phyloP scores from a whole-genome alignment of 805 yeast species.

The Cyberlindnera japonica region DNA sequence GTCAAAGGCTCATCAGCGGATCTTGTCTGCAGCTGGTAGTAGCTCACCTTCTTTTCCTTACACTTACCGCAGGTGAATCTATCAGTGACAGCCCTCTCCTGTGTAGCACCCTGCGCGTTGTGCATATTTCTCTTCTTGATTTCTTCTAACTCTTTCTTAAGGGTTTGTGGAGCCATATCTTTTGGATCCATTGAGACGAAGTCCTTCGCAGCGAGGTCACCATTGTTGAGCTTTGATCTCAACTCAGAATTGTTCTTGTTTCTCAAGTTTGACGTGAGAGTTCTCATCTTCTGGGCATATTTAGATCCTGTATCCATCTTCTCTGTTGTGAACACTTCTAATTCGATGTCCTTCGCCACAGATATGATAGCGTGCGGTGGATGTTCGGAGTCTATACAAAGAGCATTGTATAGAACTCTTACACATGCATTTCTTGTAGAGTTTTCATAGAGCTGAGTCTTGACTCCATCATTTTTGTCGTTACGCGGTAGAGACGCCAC shows the following conservation, averaged over 20 bases:
- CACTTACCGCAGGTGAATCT: constrained; percentile 97
- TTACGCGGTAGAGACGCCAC: constrained; percentile 60
- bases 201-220: constrained; percentile 61
- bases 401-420: constrained; percentile 80
- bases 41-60: constrained; percentile 94
- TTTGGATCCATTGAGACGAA: constrained; percentile 84
- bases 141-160: constrained; percentile 80
- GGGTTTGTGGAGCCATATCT: constrained; percentile 91
- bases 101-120: constrained; percentile 97
- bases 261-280: constrained; percentile 81
- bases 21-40: constrained; percentile 96
- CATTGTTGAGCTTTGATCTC: constrained; percentile 60
- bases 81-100: constrained; percentile 93
- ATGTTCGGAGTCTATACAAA: constrained; percentile 72
- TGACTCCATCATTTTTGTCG: constrained; percentile 77
- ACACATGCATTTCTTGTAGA: constrained; percentile 81
- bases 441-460: constrained; percentile 65
- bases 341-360: constrained; percentile 69
- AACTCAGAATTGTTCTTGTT: constrained; percentile 88
- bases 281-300: constrained; percentile 81
- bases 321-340: constrained; percentile 60
- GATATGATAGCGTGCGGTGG: constrained; percentile 59
- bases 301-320: constrained; percentile 46
- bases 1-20: constrained; percentile 99
- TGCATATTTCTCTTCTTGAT: constrained; percentile 85